A percentile compares a stretch with the other conserved stretches of the same genome.
Evolutionary conservation across 78 protist species (phyloP).

Genomic region (Fonticula alba): DNA sequence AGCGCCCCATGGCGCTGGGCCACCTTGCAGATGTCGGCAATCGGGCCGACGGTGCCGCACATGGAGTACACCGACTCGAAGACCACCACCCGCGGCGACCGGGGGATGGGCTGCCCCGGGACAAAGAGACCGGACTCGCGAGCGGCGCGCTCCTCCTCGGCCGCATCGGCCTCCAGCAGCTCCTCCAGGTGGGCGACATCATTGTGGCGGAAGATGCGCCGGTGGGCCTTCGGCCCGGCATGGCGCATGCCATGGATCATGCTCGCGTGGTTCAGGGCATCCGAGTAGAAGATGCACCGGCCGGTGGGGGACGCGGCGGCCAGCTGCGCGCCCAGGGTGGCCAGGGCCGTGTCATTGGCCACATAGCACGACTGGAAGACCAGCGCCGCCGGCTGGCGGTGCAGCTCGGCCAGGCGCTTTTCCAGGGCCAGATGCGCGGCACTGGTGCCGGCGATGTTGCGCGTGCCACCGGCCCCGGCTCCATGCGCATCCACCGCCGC

Average conservation of each 20-base stretch:
- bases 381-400: constrained; percentile 36
- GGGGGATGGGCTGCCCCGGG: constrained; percentile 16
- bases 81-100: constrained; percentile 50
- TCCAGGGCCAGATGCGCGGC: constrained; percentile 24
- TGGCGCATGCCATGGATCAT: constrained; percentile 61
- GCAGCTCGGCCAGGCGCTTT: constrained; percentile 52
- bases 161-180: too few species aligned
- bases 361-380: constrained; percentile 56
- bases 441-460: constrained; percentile 73
- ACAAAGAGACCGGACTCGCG: neutral
- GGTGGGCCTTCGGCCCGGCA: constrained; percentile 1
- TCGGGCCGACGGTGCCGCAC: constrained; percentile 79
- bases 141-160: too few species aligned
- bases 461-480: constrained; percentile 83
- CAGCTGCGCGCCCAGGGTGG: constrained; percentile 39
- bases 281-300: constrained; percentile 48
- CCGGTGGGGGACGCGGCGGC: too few species aligned
- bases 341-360: constrained; percentile 63
- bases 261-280: constrained; percentile 72
- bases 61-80: constrained; percentile 80
- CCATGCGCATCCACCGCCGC: constrained; percentile 45
- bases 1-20: constrained; percentile 67
- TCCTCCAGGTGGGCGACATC: constrained; percentile 60
- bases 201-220: constrained; percentile 64
- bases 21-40: constrained; percentile 51